phyloP scores from a whole-genome alignment of 2,329 filamentous ascomycete genomes.

The Paramyrothecium roridum region DNA sequence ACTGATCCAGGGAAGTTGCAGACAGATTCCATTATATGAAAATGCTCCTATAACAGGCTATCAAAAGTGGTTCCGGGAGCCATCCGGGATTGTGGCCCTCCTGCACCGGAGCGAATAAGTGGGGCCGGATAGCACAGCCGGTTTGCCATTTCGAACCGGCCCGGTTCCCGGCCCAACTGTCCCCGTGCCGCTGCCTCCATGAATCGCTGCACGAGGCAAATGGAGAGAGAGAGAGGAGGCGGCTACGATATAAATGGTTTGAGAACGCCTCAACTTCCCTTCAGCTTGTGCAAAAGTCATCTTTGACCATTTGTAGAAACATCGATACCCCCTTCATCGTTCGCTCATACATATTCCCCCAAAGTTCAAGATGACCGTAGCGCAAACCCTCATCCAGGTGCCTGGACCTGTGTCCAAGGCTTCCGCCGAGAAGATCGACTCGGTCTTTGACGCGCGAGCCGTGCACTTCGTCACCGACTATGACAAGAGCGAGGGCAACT shows the following conservation, averaged over 20 bases:
- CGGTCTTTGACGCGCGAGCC: conserved; percentile 48
- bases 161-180: background rate
- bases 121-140: background rate
- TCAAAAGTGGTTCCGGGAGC: background rate
- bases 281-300: conserved; percentile 14
- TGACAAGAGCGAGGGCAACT: conserved; percentile 49
- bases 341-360: background rate
- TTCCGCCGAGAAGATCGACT: conserved; percentile 37
- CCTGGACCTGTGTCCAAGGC: conserved; percentile 37
- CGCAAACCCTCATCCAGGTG: conserved; percentile 31
- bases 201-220: background rate
- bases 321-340: background rate
- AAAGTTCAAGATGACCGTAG: conserved; percentile 25
- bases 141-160: background rate
- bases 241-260: background rate
- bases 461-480: conserved; percentile 53
- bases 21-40: background rate
- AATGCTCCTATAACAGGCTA: background rate
- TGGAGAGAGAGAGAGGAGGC: too few relatives aligned
- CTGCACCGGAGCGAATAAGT: background rate
- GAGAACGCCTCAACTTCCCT: background rate
- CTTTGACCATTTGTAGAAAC: too few relatives aligned
- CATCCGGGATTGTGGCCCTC: background rate
- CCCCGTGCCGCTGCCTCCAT: background rate
- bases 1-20: background rate